Percentiles rank a stretch among this genome's conserved stretches.
Conservation (phyloP, 495 filamentous ascomycete species). For the Lasiosphaeria miniovina region DNA sequence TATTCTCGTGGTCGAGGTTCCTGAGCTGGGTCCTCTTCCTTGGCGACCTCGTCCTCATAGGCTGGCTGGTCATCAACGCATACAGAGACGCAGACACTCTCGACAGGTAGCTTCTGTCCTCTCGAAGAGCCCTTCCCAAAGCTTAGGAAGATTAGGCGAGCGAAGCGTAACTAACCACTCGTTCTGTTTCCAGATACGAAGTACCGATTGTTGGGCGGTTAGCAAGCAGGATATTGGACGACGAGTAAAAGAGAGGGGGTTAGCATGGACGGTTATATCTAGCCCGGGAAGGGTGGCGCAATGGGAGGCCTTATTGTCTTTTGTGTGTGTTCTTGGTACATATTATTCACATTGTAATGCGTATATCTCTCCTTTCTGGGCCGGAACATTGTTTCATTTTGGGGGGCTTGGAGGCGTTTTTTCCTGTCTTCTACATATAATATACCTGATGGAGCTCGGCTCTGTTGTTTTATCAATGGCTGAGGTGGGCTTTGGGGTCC, state of each 20-base stretch:
- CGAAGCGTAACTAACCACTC: no score
- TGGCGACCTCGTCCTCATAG: constrained; percentile 72
- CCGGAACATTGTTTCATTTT: neutral
- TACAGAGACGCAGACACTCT: constrained; percentile 89
- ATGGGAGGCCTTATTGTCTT: neutral
- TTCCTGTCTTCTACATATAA: neutral
- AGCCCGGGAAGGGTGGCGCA: neutral
- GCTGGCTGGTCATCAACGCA: constrained; percentile 70
- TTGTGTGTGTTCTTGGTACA: neutral
- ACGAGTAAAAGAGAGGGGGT: constrained; percentile 58
- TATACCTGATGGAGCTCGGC: neutral
- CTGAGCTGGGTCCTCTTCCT: constrained; percentile 81
- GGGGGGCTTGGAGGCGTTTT: constrained; percentile 1
- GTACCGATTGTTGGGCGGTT: constrained; percentile 82
- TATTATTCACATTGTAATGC: constrained; percentile 8
- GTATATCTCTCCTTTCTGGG: constrained; percentile 3
- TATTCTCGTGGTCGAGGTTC: constrained; percentile 80
- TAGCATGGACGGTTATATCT: neutral
- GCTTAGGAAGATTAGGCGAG: no score
- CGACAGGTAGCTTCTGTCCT: constrained; percentile 59
- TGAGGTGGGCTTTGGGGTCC: no score
- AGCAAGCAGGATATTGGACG: constrained; percentile 88
- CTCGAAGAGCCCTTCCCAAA: neutral
- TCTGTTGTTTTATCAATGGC: no score
- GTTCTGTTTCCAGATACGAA: constrained; percentile 55